Percentiles rank a stretch among this genome's conserved stretches.
These are phyloP conservation scores for Trichoderma sp. DNA, from an alignment of 2,329 filamentous ascomycete species.

Conservation along the genomic window DNA sequence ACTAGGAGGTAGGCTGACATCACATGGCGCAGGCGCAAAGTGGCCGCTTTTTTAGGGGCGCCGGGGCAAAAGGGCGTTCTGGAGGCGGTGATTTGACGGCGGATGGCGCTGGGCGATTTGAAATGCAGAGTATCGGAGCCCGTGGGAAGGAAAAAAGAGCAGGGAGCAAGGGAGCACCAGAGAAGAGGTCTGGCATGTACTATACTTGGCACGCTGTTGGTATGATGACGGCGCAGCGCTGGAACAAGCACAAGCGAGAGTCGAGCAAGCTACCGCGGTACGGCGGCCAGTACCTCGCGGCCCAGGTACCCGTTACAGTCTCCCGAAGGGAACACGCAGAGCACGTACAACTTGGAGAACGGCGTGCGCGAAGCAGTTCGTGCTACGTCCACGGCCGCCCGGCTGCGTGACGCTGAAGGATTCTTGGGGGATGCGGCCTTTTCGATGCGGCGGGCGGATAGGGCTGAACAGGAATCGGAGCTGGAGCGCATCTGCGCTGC, in stretches of 20 bases:
- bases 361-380: not conserved
- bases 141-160: not conserved
- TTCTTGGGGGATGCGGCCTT: not conserved
- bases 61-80: not conserved
- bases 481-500: not conserved
- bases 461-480: constrained; percentile 6
- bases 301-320: not conserved
- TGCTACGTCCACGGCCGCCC: not conserved
- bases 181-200: not conserved
- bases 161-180: not conserved
- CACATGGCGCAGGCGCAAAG: constrained; percentile 21
- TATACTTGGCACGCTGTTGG: constrained; percentile 13
- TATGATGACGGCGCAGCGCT: constrained; percentile 10
- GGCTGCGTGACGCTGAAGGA: not conserved
- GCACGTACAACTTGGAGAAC: not conserved
- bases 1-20: constrained; percentile 20
- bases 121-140: not conserved
- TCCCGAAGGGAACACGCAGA: not conserved
- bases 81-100: not conserved
- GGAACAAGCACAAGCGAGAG: not conserved
- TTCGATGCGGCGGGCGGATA: not conserved
- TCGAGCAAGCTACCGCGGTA: not conserved
- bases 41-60: not conserved
- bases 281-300: not conserved
- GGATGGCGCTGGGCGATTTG: not conserved